phyloP scores from a whole-genome alignment of 2,329 filamentous ascomycete genomes.

The Dryadomyces sulphureus region DNA sequence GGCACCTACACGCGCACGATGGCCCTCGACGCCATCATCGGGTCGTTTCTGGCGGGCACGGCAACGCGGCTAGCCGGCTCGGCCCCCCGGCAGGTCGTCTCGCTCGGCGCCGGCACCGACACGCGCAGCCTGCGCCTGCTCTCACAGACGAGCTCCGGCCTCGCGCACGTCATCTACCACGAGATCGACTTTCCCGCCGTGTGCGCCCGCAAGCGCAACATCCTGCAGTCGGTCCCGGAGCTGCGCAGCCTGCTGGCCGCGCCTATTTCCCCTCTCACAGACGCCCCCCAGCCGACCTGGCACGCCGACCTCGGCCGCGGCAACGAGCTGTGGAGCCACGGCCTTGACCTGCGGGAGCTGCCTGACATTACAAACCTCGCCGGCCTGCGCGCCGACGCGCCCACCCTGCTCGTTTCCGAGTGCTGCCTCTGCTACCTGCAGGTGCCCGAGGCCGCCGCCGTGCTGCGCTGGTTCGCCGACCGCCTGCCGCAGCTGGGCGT shows the following conservation, averaged over 20 bases:
- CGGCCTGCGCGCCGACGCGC: conserved; percentile 40
- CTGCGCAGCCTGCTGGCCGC: conserved; percentile 25
- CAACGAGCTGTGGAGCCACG: conserved; percentile 40
- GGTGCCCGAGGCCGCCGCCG: conserved; percentile 43
- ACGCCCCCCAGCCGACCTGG: conserved; percentile 25
- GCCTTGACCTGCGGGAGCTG: conserved; percentile 55
- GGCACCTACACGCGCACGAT: conserved; percentile 86
- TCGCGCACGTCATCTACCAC: conserved; percentile 54
- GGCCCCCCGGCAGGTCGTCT: conserved; percentile 62
- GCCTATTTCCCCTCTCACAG: conserved; percentile 9
- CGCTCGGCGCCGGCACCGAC: conserved; percentile 85
- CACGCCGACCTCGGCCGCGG: conserved; percentile 22
- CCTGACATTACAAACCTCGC: conserved; percentile 14
- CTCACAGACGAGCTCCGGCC: conserved; percentile 19
- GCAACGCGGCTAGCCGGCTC: conserved; percentile 9
- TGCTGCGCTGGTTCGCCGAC: conserved; percentile 50
- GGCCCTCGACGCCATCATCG: conserved; percentile 65
- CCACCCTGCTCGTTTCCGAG: conserved; percentile 82
- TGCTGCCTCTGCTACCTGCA: conserved; percentile 89
- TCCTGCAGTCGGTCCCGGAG: conserved; percentile 29
- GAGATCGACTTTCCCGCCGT: conserved; percentile 81
- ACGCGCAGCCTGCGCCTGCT: conserved; percentile 73
- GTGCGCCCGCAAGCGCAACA: conserved; percentile 48
- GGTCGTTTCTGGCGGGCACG: conserved; percentile 45
- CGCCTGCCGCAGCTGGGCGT: conserved; percentile 35